These are phyloP conservation scores for Neurospora sp. DNA, from an alignment of 495 filamentous ascomycete genomes.

Conservation along the genomic window DNA sequence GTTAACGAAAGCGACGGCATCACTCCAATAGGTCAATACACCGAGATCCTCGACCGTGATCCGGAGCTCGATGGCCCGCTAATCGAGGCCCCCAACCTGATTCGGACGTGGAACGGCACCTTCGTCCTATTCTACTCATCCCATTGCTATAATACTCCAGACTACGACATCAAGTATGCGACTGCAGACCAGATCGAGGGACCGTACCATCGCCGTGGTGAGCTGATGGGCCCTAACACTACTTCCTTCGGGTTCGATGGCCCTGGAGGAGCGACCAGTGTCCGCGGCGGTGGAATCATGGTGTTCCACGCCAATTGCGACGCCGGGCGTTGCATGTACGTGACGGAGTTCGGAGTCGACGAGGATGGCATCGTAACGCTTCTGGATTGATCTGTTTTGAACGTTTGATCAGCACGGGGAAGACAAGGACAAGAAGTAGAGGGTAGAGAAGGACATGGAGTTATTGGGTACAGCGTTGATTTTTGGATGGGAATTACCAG, in stretches of 20 bases:
- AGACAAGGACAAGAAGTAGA: background rate
- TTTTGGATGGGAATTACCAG: background rate
- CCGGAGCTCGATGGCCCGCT: conserved; percentile 44
- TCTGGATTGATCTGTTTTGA: background rate
- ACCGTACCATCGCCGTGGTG: conserved; percentile 30
- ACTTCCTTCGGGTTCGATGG: conserved; percentile 28
- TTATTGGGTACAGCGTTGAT: background rate
- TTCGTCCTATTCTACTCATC: conserved; percentile 54
- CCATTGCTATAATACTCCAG: conserved; percentile 40
- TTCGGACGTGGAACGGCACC: conserved; percentile 33
- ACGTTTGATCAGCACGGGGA: background rate
- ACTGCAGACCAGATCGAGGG: conserved; percentile 35
- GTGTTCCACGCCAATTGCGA: conserved; percentile 42
- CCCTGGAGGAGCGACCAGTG: conserved; percentile 28
- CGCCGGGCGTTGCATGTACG: conserved; percentile 23
- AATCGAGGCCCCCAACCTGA: conserved; percentile 50
- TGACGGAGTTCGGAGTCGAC: conserved; percentile 1
- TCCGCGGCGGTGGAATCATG: conserved; percentile 24
- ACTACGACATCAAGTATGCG: conserved; percentile 48
- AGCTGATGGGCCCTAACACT: conserved; percentile 23
- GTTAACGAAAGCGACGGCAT: conserved; percentile 38
- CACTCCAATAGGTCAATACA: conserved; percentile 39
- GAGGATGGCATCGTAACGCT: background rate
- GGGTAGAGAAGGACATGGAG: background rate
- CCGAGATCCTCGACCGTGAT: conserved; percentile 44